Base-by-base conservation (phyloP, 2,329 filamentous ascomycete species). In the Colletotrichum magnum region DNA sequence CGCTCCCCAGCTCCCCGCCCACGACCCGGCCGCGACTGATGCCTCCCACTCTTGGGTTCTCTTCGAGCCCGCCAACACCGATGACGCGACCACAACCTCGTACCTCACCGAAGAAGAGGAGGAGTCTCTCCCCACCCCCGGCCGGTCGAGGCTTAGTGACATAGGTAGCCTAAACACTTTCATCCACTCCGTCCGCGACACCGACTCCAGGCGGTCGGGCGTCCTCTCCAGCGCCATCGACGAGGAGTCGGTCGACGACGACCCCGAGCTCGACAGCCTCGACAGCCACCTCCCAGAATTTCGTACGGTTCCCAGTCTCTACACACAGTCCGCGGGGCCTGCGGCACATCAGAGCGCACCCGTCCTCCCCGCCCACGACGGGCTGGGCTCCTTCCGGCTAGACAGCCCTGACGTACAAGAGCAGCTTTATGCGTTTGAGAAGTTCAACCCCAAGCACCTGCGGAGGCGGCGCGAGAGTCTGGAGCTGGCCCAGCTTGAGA, bases 21-120 rank as follows among this genome's bases (percentile, higher is more conserved):
- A 70, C 53, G 68, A 68, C 36, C 57, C 45, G 5, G 58, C 52
- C 21, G 53, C 57, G 10, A 58, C 78, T 78, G 67, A 76, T 75
- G 92, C 95, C 73, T 92, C 93, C 13, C 92, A 96, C 80, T 95
- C 97, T 88, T 99, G 96, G 96, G 92, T 98, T 63, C 89, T 99
- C 72, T 99, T 99, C 84, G 93, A 94, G 7, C 94, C 94, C 2
- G 86, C 87, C 9, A 90, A 90, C 72, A 87, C 91, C 68, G 85
- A 86, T 68, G 83, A 85, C 41, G 82, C 81, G 54, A 88, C 86
- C 4, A 91, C 92, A 21, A 87, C 87, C 12, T 90, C 90, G 5
- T 90, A 92, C 71, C 87, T 91, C 60, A 93, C 91, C 52, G 90
- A 93, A 45, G 89, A 90, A 79, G 79, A 93, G 80, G 78, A 93